A percentile compares a stretch with the other conserved stretches of the same genome.
Conservation (phyloP, 1,284 basidiomycete genomes). For the Prillingera fragicola region DNA sequence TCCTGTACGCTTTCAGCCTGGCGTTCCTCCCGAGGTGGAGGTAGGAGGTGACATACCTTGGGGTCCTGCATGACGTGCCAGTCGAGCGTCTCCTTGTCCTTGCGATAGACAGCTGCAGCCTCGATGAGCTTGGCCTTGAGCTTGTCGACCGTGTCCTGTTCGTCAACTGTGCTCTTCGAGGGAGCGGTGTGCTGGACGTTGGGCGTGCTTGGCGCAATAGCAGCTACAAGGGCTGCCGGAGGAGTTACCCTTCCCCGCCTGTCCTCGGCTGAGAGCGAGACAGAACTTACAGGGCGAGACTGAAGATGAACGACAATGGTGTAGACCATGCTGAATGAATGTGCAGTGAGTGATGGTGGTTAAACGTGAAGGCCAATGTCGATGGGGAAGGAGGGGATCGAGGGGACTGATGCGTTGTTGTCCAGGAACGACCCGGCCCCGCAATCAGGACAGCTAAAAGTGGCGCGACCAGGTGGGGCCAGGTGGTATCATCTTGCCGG, state of each 20-base stretch:
- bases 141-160: conserved; percentile 40
- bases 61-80: conserved; percentile 48
- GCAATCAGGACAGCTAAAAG: too few species aligned
- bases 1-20: conserved; percentile 16
- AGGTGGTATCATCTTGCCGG: too few species aligned
- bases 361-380: too few species aligned
- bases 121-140: conserved; percentile 46
- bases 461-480: too few species aligned
- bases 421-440: too few species aligned
- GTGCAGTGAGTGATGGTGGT: too few species aligned
- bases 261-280: background rate
- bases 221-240: background rate
- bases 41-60: conserved; percentile 27
- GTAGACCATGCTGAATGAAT: conserved; percentile 42
- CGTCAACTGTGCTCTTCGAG: background rate
- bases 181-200: background rate
- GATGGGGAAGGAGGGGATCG: too few species aligned
- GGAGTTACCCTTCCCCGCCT: too few species aligned
- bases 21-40: too few species aligned
- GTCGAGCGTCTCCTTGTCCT: conserved; percentile 45
- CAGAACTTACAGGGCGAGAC: conserved; percentile 33
- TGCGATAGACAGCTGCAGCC: conserved; percentile 42
- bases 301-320: conserved; percentile 48
- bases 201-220: too few species aligned
- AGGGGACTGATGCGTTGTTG: too few species aligned